phyloP scores from a whole-genome alignment of 2,329 filamentous ascomycete genomes.

The Botrytis sinoallii region DNA sequence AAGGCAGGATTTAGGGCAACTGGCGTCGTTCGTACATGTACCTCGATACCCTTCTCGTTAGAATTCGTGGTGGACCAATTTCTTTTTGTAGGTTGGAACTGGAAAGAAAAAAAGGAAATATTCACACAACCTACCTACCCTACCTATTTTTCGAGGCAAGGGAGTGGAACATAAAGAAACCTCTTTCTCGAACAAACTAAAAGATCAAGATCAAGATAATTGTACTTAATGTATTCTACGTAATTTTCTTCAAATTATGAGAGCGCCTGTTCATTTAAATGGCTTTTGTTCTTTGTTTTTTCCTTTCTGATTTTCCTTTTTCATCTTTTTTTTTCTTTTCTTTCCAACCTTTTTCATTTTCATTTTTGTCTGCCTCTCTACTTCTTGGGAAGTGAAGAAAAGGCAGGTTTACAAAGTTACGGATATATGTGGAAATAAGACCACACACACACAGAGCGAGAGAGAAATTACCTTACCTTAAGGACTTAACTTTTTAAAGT shows the following conservation, averaged over 20 bases:
- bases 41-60: neutral
- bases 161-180: constrained; percentile 7
- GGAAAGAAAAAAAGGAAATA: neutral
- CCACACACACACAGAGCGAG: neutral
- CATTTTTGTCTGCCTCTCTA: neutral
- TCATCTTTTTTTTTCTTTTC: neutral
- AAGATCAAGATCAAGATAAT: constrained; percentile 18
- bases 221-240: constrained; percentile 34
- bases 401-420: neutral
- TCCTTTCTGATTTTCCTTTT: neutral
- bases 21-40: constrained; percentile 9
- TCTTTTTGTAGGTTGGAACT: constrained; percentile 9
- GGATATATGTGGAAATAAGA: neutral
- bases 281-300: neutral
- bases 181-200: constrained; percentile 3
- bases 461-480: constrained; percentile 8
- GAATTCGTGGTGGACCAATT: neutral
- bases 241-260: constrained; percentile 24
- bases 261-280: neutral
- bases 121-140: constrained; percentile 7
- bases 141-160: neutral
- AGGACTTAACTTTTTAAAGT: neutral
- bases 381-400: neutral
- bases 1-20: constrained; percentile 2
- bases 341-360: neutral